Evolutionary conservation across 2,329 filamentous ascomycete genomes (phyloP), one percentile per base, ranked within the genome.

Genomic region (Alternaria sp.): DNA sequence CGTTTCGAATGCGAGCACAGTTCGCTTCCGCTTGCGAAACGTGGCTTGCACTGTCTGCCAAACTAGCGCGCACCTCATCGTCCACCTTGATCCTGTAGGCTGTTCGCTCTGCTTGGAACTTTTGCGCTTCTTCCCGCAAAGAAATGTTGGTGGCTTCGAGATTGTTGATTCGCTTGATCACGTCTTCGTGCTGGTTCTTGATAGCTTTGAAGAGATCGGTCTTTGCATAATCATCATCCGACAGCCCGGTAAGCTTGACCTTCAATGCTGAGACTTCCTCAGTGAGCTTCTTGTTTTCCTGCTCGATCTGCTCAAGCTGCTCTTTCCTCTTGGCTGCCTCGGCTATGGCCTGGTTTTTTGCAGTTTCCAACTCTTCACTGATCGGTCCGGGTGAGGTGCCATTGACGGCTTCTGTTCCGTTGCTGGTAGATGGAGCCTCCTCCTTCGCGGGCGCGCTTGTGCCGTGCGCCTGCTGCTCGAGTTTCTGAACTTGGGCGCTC

Each of bases 121-220:
- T 96, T 73, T 95, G 90, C 6, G 92, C 90, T 74, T 97, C 93
- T 77, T 97, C 91, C 36, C 91, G 89, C 28, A 98, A 80, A 69
- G 93, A 90, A 63, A 91, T 90, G 78, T 97, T 97, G 12, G 90
- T 91, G 4, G 93, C 93, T 80, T 98, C 95, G 13, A 98, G 82
- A 72, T 95, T 90, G 78, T 99, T 99, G 74, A 97, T 90, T 40
- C 93, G 90, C 79, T 93, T 95, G 70, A 97, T 93, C 9, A 97
- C 88, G 71, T 98, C 95, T 74, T 98, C 96, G 72, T 96, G 92
- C 73, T 97, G 93, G 23, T 87, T 87, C 81, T 94, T 96, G 75
- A 97, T 87, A 66, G 92, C 89, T 81, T 97, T 98, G 86, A 97
- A 99, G 4, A 97, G 86, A 72, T 97, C 93, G 5, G 93, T 97